A percentile compares a stretch with the other conserved stretches of the same genome.
These are phyloP conservation scores for Phytophthora tubulina DNA, from an alignment of 352 stramenopile species.

Conservation along the genomic window DNA sequence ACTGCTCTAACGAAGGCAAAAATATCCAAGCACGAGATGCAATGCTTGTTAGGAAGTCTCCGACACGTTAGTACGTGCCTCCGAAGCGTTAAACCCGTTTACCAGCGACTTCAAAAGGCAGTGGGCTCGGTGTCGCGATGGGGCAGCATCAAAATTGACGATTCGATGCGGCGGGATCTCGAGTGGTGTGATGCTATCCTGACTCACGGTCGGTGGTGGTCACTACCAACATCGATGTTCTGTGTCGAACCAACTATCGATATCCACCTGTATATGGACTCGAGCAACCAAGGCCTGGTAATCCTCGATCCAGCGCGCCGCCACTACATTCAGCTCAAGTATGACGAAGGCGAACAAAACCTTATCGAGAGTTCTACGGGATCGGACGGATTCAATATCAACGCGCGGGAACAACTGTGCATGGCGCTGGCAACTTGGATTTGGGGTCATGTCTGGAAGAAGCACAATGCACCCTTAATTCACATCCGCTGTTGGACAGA, in stretches of 20 bases:
- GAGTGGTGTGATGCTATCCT: not conserved
- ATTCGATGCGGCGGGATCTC: not conserved
- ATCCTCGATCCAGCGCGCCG: not conserved
- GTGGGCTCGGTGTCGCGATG: not conserved
- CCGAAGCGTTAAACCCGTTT: slow-evolving; percentile 1
- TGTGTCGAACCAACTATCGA: not conserved
- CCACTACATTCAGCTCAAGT: not conserved
- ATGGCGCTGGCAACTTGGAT: slow-evolving; percentile 1
- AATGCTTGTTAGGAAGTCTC: slow-evolving; percentile 9
- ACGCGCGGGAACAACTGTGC: slow-evolving; percentile 16
- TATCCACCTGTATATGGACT: slow-evolving; percentile 8
- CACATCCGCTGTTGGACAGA: not conserved
- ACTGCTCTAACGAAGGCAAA: not conserved
- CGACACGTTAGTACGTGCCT: slow-evolving; percentile 3
- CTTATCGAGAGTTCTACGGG: not conserved
- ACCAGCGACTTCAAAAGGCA: not conserved
- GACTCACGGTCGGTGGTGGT: not conserved
- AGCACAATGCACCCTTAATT: not conserved
- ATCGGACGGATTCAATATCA: slow-evolving; percentile 14
- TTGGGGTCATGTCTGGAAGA: not conserved
- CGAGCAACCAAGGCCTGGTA: not conserved
- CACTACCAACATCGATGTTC: slow-evolving; percentile 2
- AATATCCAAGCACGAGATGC: not conserved
- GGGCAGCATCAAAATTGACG: not conserved
- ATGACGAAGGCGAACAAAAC: not conserved